Percentiles rank a stretch among this genome's conserved stretches.
phyloP scores from a whole-genome alignment of 768 basidiomycete species.

The Russula foetens region DNA sequence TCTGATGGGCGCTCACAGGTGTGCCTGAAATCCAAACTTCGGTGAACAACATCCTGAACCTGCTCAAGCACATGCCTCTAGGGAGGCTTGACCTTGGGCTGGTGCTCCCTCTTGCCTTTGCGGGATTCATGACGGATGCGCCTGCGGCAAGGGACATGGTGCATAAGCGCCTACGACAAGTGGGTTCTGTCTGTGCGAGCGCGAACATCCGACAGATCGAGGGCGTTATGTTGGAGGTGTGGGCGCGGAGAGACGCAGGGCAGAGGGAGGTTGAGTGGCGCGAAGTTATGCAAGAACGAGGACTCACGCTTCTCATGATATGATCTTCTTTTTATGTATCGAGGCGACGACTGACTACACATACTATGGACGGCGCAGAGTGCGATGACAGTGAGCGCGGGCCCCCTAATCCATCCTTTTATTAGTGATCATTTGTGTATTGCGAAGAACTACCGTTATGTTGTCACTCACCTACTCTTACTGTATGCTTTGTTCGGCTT shows the following conservation, averaged over 20 bases:
- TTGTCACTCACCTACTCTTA: conserved; percentile 2
- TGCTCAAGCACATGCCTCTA: conserved; percentile 15
- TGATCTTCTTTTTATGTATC: conserved; percentile 1
- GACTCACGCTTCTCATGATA: conserved; percentile 19
- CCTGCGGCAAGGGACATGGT: conserved; percentile 12
- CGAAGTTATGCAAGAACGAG: conserved; percentile 20
- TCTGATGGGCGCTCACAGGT: conserved; percentile 15
- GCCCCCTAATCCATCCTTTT: conserved; percentile 13
- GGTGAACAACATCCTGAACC: conserved; percentile 13
- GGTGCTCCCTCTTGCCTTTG: conserved; percentile 16
- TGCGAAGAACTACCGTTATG: not conserved
- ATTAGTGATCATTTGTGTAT: conserved; percentile 12
- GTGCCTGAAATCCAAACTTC: conserved; percentile 19
- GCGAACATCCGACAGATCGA: conserved; percentile 17
- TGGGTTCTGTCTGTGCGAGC: conserved; percentile 5
- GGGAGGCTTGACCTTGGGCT: conserved; percentile 16
- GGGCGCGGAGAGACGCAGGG: conserved; percentile 16
- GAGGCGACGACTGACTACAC: not conserved
- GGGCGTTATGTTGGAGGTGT: conserved; percentile 15
- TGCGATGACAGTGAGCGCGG: not conserved
- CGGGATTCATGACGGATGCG: conserved; percentile 13
- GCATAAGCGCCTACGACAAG: conserved; percentile 13
- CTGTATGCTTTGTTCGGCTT: conserved; percentile 12
- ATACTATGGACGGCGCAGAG: conserved; percentile 4
- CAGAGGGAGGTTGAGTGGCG: conserved; percentile 17